Percentiles rank a stretch among this genome's conserved stretches.
These are phyloP conservation scores for Immersiella caudata DNA, from an alignment of 495 filamentous ascomycete species.

Conservation along the genomic window DNA sequence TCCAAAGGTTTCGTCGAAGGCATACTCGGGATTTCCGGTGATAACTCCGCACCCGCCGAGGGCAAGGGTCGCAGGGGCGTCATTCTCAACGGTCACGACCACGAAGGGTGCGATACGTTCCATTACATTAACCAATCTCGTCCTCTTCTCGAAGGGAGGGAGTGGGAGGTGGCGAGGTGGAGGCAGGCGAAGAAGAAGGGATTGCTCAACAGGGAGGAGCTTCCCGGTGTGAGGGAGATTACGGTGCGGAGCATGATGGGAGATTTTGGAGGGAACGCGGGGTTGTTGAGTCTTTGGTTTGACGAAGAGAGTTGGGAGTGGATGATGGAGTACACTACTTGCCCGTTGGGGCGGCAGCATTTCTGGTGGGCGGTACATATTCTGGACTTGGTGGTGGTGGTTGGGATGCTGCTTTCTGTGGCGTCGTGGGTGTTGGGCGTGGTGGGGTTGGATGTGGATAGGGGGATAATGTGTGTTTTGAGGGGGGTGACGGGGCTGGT, in stretches of 20 bases:
- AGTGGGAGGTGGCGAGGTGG: slow-evolving; percentile 52
- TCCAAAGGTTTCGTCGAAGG: slow-evolving; percentile 73
- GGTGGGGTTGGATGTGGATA: slow-evolving; percentile 32
- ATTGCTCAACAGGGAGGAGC: slow-evolving; percentile 36
- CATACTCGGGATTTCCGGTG: slow-evolving; percentile 74
- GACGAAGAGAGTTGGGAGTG: slow-evolving; percentile 71
- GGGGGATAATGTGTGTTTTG: slow-evolving; percentile 4
- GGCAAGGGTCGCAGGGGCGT: slow-evolving; percentile 66
- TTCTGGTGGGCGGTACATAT: slow-evolving; percentile 92
- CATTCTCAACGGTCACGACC: slow-evolving; percentile 91
- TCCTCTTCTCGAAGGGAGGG: slow-evolving; percentile 30
- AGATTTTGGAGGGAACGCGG: slow-evolving; percentile 84
- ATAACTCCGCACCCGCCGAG: slow-evolving; percentile 51
- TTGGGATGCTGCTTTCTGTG: slow-evolving; percentile 37
- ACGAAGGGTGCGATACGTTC: slow-evolving; percentile 86
- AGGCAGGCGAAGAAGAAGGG: slow-evolving; percentile 36
- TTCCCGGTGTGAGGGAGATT: slow-evolving; percentile 75
- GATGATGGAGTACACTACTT: slow-evolving; percentile 77
- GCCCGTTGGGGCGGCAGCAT: slow-evolving; percentile 81
- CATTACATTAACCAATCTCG: slow-evolving; percentile 68
- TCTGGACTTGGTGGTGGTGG: slow-evolving; percentile 61
- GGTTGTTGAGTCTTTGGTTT: slow-evolving; percentile 86
- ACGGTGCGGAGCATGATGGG: slow-evolving; percentile 99
- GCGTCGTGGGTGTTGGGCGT: slow-evolving; percentile 26
- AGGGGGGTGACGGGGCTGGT: background rate